Conservation (phyloP, 345 rosid genomes). For the Orychophragmus violaceus region DNA sequence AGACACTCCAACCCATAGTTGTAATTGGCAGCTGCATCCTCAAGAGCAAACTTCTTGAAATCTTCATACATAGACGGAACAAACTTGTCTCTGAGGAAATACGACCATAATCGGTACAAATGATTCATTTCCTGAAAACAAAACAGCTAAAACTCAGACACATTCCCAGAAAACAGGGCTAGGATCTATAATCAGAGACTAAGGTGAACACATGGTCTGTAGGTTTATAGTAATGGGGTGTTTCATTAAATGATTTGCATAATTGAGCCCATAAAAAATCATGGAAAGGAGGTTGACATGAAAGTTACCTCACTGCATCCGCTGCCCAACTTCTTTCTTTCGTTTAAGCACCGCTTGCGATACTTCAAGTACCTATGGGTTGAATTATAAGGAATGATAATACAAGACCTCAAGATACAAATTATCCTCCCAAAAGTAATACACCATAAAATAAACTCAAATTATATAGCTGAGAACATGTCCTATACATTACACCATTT, state of each 20-base stretch:
- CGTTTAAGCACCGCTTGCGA: constrained; percentile 83
- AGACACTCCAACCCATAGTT: constrained; percentile 89
- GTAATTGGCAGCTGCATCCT: constrained; percentile 80
- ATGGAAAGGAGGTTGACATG: background rate
- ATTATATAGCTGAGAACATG: background rate
- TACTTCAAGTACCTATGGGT: constrained; percentile 76
- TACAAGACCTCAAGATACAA: constrained; percentile 1
- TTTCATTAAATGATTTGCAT: background rate
- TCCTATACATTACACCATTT: no score
- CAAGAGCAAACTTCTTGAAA: constrained; percentile 72
- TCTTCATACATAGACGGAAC: constrained; percentile 85
- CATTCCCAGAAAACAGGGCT: background rate
- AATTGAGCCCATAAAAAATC: background rate
- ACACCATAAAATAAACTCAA: constrained; percentile 1
- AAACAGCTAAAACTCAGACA: constrained; percentile 7
- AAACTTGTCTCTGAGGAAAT: constrained; percentile 77
- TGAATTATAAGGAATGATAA: constrained; percentile 1
- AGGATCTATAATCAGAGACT: background rate
- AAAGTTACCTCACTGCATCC: constrained; percentile 89
- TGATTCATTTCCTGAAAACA: constrained; percentile 92
- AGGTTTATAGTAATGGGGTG: background rate
- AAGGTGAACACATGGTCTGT: background rate
- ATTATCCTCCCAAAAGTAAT: background rate
- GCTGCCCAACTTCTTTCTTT: constrained; percentile 81
- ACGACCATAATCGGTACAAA: constrained; percentile 90